Conservation (phyloP, 2,329 filamentous ascomycete species). For the Cytospora chrysosperma region DNA sequence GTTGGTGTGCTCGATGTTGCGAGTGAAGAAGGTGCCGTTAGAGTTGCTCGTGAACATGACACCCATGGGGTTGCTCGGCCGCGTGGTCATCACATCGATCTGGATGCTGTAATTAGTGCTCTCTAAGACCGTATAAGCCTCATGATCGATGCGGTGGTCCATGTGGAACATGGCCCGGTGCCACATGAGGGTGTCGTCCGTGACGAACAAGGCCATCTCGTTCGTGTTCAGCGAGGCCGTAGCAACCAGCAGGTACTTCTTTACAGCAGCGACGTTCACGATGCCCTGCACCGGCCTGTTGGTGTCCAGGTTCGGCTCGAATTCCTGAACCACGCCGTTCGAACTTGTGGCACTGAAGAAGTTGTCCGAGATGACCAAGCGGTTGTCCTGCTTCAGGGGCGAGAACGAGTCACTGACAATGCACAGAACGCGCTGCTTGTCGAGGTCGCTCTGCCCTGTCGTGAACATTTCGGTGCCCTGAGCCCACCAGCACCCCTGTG, state of each 20-base stretch:
- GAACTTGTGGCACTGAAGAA: slow-evolving; percentile 64
- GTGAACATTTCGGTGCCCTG: slow-evolving; percentile 73
- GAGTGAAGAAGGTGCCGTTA: slow-evolving; percentile 92
- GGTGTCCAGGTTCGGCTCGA: slow-evolving; percentile 75
- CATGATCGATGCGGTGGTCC: slow-evolving; percentile 75
- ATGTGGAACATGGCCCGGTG: slow-evolving; percentile 86
- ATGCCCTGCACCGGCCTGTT: slow-evolving; percentile 75
- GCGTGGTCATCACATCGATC: slow-evolving; percentile 80
- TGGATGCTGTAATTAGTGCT: slow-evolving; percentile 98
- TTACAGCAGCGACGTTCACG: slow-evolving; percentile 78
- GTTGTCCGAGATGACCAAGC: slow-evolving; percentile 76
- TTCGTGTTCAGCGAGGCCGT: slow-evolving; percentile 75
- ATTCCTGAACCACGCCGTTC: slow-evolving; percentile 53
- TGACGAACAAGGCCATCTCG: slow-evolving; percentile 90
- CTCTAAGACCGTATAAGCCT: slow-evolving; percentile 91
- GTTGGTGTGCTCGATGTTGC: slow-evolving; percentile 90
- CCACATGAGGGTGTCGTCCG: slow-evolving; percentile 80
- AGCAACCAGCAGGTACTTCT: slow-evolving; percentile 83
- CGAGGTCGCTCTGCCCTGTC: slow-evolving; percentile 62
- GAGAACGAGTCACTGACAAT: slow-evolving; percentile 73
- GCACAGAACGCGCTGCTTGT: slow-evolving; percentile 74
- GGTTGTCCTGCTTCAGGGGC: slow-evolving; percentile 69
- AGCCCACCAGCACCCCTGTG: slow-evolving; percentile 84
- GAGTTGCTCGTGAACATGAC: slow-evolving; percentile 94
- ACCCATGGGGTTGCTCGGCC: slow-evolving; percentile 70